phyloP scores from a whole-genome alignment of 2,329 filamentous ascomycete species.

The Botrytis hyacinthi region DNA sequence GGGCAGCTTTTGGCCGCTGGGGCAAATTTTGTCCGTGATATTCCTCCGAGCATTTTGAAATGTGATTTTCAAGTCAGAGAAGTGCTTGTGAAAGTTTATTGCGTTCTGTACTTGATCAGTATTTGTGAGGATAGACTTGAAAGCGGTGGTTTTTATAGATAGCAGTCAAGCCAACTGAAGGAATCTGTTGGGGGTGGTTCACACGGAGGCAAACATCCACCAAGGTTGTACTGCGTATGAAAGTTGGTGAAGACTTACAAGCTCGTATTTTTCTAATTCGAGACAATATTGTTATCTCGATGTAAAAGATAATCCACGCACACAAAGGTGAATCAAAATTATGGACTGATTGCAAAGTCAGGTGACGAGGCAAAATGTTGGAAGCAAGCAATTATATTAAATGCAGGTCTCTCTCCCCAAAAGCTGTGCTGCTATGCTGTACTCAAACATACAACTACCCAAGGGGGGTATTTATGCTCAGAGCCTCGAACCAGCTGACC shows the following conservation, averaged over 20 bases:
- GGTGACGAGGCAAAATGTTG: conserved; percentile 16
- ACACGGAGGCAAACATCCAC: neutral
- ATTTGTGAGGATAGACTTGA: neutral
- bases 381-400: conserved; percentile 10
- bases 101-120: conserved; percentile 5
- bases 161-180: neutral
- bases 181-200: conserved; percentile 7
- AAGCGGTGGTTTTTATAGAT: conserved; percentile 12
- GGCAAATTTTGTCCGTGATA: conserved; percentile 3
- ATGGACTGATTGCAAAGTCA: conserved; percentile 18
- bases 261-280: conserved; percentile 14
- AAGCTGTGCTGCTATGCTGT: conserved; percentile 22
- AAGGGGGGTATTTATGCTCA: conserved; percentile 18
- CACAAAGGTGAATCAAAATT: conserved; percentile 4
- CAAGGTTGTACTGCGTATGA: conserved; percentile 18
- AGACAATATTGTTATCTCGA: conserved; percentile 13
- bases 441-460: conserved; percentile 6
- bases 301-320: conserved; percentile 16
- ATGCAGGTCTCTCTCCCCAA: conserved; percentile 20
- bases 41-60: conserved; percentile 12
- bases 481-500: conserved; percentile 20
- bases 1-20: conserved; percentile 10
- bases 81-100: neutral
- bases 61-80: neutral
- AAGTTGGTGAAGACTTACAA: conserved; percentile 9